Evolutionary conservation across 2,329 filamentous ascomycete species (phyloP), one percentile per base, ranked within the genome.

Genomic region (Fusarium hainanense): DNA sequence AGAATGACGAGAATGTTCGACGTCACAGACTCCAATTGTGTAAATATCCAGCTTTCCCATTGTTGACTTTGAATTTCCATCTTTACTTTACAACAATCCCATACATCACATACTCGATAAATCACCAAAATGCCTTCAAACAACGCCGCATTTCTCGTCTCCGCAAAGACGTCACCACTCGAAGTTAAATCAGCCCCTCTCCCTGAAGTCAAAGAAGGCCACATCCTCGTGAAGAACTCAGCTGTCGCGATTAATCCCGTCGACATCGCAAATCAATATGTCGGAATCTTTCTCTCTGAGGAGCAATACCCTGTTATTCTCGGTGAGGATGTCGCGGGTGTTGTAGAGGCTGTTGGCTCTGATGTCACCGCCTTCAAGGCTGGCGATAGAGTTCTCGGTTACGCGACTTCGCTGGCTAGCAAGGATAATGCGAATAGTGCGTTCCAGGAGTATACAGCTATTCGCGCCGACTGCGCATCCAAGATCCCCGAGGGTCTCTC

Each of bases 221-320:
- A 70, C 12, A 68, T 79, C 37, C 67, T 79, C 46, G 60, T 79
- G 58, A 74, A 69, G 47, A 76, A 75, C 37, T 63, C 73, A 10
- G 77, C 76, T 20, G 69, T 77, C 8, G 77, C 77, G n/a, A 76
- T 79, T 37, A 79, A 79, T 43, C 77, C 76, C 3, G 68, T 76
- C 14, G 76, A 79, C 20, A 48, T 68, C 28, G 57, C 63, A 37
- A 73, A 76, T 14, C 75, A 77, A 47, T 49, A 68, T 40, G 54
- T 65, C n/a, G 51, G 50, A 7, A 41, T 68, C 3, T 54, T 68
- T 2, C 40, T 69, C 12, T 20, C 51, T 0, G 54, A 25, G 3
- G 52, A 57, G 1, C 52, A 70, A 42, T 70, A 70, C 13, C 68
- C 68, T 2, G 34, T 63, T 1, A 68, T 83, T 28, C 69, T 55